Percentiles rank a stretch among this genome's conserved stretches.
Conservation (phyloP, 495 filamentous ascomycete species). For the Amniculicola lignicola region DNA sequence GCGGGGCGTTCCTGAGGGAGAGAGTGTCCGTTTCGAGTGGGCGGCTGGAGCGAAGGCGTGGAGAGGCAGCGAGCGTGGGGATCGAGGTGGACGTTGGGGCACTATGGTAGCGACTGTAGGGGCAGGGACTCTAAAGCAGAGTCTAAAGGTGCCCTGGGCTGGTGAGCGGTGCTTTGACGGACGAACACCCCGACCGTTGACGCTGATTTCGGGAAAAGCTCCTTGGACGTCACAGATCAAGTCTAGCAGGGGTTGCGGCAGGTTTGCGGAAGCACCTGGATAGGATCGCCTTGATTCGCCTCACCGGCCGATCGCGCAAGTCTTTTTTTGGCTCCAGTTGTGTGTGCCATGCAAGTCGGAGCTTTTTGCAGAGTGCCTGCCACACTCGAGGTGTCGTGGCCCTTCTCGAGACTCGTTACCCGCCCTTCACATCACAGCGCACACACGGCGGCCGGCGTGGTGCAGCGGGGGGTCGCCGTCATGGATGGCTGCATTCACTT, state of each 20-base stretch:
- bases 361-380: too few species aligned
- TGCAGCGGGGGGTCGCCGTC: too few species aligned
- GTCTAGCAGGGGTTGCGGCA: slow-evolving; percentile 9
- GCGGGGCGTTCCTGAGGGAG: too few species aligned
- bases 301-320: not conserved
- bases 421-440: too few species aligned
- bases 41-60: not conserved
- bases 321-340: too few species aligned
- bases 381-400: too few species aligned
- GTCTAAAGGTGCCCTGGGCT: not conserved
- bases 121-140: not conserved
- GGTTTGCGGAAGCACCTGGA: slow-evolving; percentile 16
- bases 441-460: too few species aligned
- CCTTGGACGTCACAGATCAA: slow-evolving; percentile 8
- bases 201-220: slow-evolving; percentile 22
- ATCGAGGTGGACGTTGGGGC: not conserved
- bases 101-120: slow-evolving; percentile 16
- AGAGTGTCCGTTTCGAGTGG: slow-evolving; percentile 7
- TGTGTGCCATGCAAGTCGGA: not conserved
- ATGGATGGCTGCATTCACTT: too few species aligned
- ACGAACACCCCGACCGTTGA: slow-evolving; percentile 4
- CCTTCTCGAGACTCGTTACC: too few species aligned
- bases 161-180: not conserved
- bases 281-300: not conserved
- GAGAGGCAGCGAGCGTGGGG: slow-evolving; percentile 5